Percentiles rank a stretch among this genome's conserved stretches.
Conservation (phyloP, 2,329 filamentous ascomycete species). For the Furcasterigmium furcatum region DNA sequence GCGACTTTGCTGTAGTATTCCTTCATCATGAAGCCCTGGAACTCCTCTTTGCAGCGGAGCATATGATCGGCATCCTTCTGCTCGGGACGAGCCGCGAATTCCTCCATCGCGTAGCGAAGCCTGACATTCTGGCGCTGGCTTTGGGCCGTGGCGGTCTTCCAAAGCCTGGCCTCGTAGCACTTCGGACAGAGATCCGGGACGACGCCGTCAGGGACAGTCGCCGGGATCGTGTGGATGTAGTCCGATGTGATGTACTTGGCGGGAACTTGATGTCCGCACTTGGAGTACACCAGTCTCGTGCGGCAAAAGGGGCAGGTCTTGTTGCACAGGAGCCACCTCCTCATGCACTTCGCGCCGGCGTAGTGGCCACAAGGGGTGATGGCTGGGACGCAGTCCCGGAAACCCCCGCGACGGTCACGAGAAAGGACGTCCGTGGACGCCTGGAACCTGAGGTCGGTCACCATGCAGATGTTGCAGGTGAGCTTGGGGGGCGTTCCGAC, state of each 20-base stretch:
- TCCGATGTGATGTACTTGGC: conserved; percentile 20
- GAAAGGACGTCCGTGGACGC: background rate
- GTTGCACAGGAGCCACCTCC: conserved; percentile 18
- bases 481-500: conserved; percentile 18
- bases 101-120: no score
- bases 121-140: no score
- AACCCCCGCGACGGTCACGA: background rate
- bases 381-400: conserved; percentile 11
- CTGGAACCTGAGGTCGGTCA: conserved; percentile 13
- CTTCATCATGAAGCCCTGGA: no score
- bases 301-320: conserved; percentile 31
- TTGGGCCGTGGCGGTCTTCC: background rate
- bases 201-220: conserved; percentile 26
- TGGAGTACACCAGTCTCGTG: conserved; percentile 17
- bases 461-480: conserved; percentile 21
- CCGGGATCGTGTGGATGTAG: conserved; percentile 26
- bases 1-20: no score
- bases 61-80: no score
- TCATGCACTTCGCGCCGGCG: conserved; percentile 23
- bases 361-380: conserved; percentile 33
- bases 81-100: no score
- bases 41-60: no score
- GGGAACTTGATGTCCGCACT: conserved; percentile 24
- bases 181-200: conserved; percentile 18
- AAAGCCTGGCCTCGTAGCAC: conserved; percentile 8